A percentile compares a stretch with the other conserved stretches of the same genome.
These are phyloP conservation scores for Paecilomyces formosus DNA, from an alignment of 2,329 filamentous ascomycete genomes.

Conservation along the genomic window DNA sequence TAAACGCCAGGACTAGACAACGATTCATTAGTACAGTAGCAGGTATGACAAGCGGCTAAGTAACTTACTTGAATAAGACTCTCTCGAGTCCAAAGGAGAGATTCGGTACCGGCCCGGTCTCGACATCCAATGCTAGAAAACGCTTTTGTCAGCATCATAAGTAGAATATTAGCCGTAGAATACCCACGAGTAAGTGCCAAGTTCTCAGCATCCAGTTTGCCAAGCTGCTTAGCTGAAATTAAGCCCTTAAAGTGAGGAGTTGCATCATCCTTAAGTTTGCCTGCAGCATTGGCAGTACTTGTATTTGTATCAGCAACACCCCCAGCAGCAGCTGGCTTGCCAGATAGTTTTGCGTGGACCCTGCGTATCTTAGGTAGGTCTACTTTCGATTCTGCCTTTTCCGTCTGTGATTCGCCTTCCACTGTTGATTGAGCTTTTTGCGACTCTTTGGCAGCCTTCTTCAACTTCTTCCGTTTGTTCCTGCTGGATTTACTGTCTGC, in stretches of 20 bases:
- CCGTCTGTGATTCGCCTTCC: neutral
- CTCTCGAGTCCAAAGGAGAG: constrained; percentile 72
- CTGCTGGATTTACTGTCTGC: neutral
- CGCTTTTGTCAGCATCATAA: neutral
- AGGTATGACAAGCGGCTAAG: neutral
- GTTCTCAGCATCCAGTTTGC: constrained; percentile 6
- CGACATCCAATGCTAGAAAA: constrained; percentile 26
- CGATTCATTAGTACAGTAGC: constrained; percentile 3
- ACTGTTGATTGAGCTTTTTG: neutral
- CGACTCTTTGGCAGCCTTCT: neutral
- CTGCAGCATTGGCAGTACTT: neutral
- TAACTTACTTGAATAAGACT: constrained; percentile 75
- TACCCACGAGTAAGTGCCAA: constrained; percentile 14
- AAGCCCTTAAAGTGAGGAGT: neutral
- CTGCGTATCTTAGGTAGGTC: neutral
- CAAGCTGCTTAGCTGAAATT: constrained; percentile 5
- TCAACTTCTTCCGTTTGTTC: constrained; percentile 3
- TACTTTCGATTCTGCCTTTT: neutral
- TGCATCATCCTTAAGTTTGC: neutral
- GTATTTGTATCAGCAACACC: neutral
- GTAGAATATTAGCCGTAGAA: neutral
- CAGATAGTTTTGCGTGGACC: neutral
- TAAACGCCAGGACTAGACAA: constrained; percentile 67
- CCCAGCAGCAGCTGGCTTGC: neutral
- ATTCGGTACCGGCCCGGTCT: constrained; percentile 50